Conservation (phyloP, 108 stramenopile genomes). For the Fragilariopsis cylindrus region DNA sequence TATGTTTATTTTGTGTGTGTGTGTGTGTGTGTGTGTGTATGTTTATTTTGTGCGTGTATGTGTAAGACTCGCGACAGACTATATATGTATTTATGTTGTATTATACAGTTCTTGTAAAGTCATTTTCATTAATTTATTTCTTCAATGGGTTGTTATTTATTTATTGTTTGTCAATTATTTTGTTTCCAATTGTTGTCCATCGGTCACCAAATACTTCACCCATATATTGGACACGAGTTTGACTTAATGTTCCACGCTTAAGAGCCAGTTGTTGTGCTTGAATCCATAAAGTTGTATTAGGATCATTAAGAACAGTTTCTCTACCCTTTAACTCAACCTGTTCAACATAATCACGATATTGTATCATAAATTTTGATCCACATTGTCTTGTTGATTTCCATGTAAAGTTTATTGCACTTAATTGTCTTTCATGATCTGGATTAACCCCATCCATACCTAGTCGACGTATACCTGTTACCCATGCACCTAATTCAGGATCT, state of each 20-base stretch:
- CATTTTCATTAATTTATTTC: too few relatives aligned
- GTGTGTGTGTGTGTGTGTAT: neutral
- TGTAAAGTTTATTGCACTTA: constrained; percentile 64
- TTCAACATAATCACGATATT: constrained; percentile 49
- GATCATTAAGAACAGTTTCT: constrained; percentile 30
- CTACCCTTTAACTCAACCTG: constrained; percentile 28
- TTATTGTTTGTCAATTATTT: neutral
- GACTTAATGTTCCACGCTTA: constrained; percentile 59
- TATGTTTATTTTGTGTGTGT: neutral
- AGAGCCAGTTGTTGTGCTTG: constrained; percentile 53
- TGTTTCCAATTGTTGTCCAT: constrained; percentile 28
- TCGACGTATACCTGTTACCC: constrained; percentile 83
- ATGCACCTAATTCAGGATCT: constrained; percentile 83
- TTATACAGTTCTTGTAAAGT: too few relatives aligned
- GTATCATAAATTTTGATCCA: constrained; percentile 74
- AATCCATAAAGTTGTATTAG: constrained; percentile 51
- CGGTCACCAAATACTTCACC: constrained; percentile 40
- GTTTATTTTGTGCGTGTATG: neutral
- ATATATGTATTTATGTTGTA: too few relatives aligned
- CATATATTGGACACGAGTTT: constrained; percentile 72
- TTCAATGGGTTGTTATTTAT: too few relatives aligned
- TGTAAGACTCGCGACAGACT: too few relatives aligned
- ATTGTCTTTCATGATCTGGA: constrained; percentile 47
- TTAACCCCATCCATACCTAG: constrained; percentile 46
- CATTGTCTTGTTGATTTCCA: constrained; percentile 74